Evolutionary conservation across 139 green algal genomes (phyloP).

Genomic region (Chlamydomonas applanata): DNA sequence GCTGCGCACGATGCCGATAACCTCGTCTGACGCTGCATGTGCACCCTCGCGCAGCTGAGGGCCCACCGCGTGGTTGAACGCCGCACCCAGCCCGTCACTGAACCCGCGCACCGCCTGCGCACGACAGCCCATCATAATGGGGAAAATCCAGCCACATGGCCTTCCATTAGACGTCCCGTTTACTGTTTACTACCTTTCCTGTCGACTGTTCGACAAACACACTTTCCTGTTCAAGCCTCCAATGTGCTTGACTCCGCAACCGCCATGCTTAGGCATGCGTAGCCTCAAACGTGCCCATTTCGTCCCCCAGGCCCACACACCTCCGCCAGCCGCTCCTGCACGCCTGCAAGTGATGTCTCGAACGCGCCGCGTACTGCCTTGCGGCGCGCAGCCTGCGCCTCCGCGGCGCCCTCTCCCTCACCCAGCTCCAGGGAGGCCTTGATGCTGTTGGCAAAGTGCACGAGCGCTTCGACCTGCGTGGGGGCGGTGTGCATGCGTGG

Average conservation of each 20-base stretch:
- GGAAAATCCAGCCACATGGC: no score
- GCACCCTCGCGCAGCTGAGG: slow-evolving; percentile 1
- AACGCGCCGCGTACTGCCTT: background rate
- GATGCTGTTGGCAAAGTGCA: slow-evolving; percentile 7
- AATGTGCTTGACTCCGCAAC: no score
- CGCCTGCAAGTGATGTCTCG: background rate
- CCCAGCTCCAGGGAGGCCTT: slow-evolving; percentile 9
- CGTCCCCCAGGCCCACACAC: background rate
- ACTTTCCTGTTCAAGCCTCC: no score
- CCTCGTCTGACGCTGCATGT: background rate
- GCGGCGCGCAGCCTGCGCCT: background rate
- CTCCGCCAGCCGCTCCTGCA: background rate
- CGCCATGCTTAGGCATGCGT: no score
- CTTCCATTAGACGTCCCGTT: no score
- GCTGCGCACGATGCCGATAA: background rate
- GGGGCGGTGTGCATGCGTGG: no score
- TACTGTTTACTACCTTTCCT: no score
- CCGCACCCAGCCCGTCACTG: background rate
- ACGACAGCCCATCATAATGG: no score
- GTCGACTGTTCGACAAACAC: no score
- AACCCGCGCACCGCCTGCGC: background rate
- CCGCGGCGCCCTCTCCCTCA: background rate
- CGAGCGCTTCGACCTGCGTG: background rate
- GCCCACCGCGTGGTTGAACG: background rate
- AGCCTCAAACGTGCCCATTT: no score